Percentiles rank a stretch among this genome's conserved stretches.
These are phyloP conservation scores for Penicillium coprophilum DNA, from an alignment of 495 filamentous ascomycete species.

Conservation along the genomic window DNA sequence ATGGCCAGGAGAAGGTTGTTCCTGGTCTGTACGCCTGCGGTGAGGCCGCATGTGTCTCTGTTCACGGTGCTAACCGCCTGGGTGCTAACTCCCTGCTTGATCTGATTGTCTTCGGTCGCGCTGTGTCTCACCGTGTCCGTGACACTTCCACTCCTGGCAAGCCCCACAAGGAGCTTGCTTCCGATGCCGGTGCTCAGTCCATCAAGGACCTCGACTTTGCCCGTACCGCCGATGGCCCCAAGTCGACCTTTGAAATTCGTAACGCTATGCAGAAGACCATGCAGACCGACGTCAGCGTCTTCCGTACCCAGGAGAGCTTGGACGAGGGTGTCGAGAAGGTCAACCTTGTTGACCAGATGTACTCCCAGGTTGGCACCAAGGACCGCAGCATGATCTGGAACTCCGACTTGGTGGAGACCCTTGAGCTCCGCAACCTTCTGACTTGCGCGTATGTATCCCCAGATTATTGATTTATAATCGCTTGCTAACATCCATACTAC, in stretches of 20 bases:
- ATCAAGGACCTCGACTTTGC: constrained; percentile 85
- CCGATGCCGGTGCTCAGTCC: constrained; percentile 81
- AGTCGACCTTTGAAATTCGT: constrained; percentile 81
- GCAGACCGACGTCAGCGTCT: constrained; percentile 95
- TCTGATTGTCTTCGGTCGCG: constrained; percentile 94
- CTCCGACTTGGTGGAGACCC: constrained; percentile 91
- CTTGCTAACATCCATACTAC: constrained; percentile 16
- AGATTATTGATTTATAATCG: too few species aligned
- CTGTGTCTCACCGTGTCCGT: constrained; percentile 91
- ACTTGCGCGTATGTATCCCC: constrained; percentile 78
- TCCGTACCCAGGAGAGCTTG: constrained; percentile 88
- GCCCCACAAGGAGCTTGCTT: constrained; percentile 69
- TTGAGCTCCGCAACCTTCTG: constrained; percentile 88
- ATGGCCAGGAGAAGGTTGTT: constrained; percentile 87
- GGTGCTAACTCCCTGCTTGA: constrained; percentile 98
- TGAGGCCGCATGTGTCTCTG: constrained; percentile 95
- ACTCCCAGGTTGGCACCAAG: constrained; percentile 83
- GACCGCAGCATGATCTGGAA: constrained; percentile 99
- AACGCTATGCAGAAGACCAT: constrained; percentile 96
- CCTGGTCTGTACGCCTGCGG: constrained; percentile 94
- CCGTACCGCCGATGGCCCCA: constrained; percentile 79
- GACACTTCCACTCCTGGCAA: constrained; percentile 81
- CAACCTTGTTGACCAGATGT: constrained; percentile 75
- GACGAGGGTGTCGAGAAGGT: constrained; percentile 85
- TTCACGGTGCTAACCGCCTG: constrained; percentile 95